Evolutionary conservation across 495 filamentous ascomycete genomes (phyloP).

Genomic region (Friedmanniomyces endolithicus): DNA sequence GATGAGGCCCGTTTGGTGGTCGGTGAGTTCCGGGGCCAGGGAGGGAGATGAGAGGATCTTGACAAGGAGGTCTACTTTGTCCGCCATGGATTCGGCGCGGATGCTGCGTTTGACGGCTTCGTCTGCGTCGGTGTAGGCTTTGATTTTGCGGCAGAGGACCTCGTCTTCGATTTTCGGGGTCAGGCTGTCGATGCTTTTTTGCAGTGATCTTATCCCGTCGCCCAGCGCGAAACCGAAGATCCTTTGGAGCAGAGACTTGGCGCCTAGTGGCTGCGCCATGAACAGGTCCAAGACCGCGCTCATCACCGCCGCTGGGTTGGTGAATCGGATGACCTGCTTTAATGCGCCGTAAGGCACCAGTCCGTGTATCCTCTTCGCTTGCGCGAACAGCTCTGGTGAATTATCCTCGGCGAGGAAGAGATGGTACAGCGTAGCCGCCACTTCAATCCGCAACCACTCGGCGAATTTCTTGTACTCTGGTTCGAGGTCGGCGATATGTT

Average conservation of each 20-base stretch:
- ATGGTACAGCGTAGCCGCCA: slow-evolving; percentile 93
- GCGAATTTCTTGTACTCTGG: slow-evolving; percentile 96
- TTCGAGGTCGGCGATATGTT: slow-evolving; percentile 72
- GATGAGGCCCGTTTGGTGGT: slow-evolving; percentile 65
- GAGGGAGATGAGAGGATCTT: slow-evolving; percentile 65
- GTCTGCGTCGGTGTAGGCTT: slow-evolving; percentile 59
- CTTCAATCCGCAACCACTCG: slow-evolving; percentile 95
- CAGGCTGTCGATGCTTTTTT: slow-evolving; percentile 71
- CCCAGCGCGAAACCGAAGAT: slow-evolving; percentile 85
- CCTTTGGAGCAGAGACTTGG: slow-evolving; percentile 77
- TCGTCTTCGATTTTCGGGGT: slow-evolving; percentile 61
- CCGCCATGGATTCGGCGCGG: slow-evolving; percentile 52
- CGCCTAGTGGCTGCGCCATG: slow-evolving; percentile 84
- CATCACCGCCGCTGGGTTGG: slow-evolving; percentile 95
- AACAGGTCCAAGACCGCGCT: slow-evolving; percentile 83
- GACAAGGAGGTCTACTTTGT: slow-evolving; percentile 72
- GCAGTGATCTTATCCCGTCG: slow-evolving; percentile 74
- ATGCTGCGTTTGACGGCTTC: slow-evolving; percentile 63
- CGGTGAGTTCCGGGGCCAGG: slow-evolving; percentile 52
- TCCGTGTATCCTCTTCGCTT: slow-evolving; percentile 84
- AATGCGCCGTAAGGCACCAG: slow-evolving; percentile 82
- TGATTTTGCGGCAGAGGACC: slow-evolving; percentile 69
- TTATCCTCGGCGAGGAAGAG: slow-evolving; percentile 97
- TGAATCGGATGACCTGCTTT: slow-evolving; percentile 92
- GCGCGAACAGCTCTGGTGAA: slow-evolving; percentile 87